A percentile compares a stretch with the other conserved stretches of the same genome.
Conservation (phyloP, 2,329 filamentous ascomycete genomes). For the Rhinocladiella mackenziei region DNA sequence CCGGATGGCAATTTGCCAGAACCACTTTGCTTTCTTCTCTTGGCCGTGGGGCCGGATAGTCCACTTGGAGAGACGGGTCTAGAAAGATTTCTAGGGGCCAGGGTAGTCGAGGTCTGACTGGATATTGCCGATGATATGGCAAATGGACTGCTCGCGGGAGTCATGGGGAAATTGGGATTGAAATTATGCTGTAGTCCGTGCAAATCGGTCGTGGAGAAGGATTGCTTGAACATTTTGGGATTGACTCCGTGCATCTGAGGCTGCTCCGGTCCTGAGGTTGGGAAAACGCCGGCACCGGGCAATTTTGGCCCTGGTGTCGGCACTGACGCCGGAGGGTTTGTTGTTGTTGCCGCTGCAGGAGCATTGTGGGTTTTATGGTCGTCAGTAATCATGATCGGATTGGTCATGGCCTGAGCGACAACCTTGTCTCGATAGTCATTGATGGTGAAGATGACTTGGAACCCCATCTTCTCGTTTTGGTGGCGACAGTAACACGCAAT, state of each 20-base stretch:
- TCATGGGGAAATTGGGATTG: slow-evolving; percentile 41
- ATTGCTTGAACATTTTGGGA: slow-evolving; percentile 40
- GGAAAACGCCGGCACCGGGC: slow-evolving; percentile 44
- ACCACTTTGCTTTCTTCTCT: slow-evolving; percentile 76
- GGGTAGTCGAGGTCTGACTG: slow-evolving; percentile 43
- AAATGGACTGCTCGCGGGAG: slow-evolving; percentile 37
- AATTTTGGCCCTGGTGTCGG: slow-evolving; percentile 40
- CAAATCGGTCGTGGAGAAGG: slow-evolving; percentile 62
- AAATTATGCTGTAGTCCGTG: slow-evolving; percentile 55
- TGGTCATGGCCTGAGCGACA: slow-evolving; percentile 77
- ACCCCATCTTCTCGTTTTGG: slow-evolving; percentile 88
- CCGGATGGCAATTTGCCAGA: slow-evolving; percentile 66
- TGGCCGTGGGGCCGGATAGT: slow-evolving; percentile 62
- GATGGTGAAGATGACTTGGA: slow-evolving; percentile 89
- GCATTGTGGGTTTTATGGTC: slow-evolving; percentile 83
- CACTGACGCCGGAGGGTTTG: slow-evolving; percentile 35
- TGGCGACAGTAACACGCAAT: slow-evolving; percentile 97
- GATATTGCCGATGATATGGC: slow-evolving; percentile 38
- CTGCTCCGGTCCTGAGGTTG: slow-evolving; percentile 22
- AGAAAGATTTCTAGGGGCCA: slow-evolving; percentile 62
- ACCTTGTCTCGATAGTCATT: slow-evolving; percentile 74
- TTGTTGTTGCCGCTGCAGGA: slow-evolving; percentile 35
- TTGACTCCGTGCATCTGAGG: slow-evolving; percentile 10
- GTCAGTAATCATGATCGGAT: slow-evolving; percentile 93
- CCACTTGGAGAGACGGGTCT: slow-evolving; percentile 68